Evolutionary conservation across 768 basidiomycete species (phyloP).

Genomic region (Termitomyces sp.): DNA sequence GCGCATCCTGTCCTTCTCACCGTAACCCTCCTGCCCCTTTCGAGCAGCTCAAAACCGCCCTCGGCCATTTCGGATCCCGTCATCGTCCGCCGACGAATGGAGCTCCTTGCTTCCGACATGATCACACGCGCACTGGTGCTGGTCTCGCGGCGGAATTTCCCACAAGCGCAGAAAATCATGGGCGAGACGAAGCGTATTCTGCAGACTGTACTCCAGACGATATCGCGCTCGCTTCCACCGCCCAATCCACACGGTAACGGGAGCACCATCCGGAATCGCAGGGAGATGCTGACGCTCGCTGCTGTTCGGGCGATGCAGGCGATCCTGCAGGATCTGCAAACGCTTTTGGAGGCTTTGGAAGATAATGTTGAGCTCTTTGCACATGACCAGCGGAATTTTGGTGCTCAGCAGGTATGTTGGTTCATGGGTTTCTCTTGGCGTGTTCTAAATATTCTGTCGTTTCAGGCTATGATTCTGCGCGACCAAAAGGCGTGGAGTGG

Average conservation of each 20-base stretch:
- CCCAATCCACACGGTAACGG: slow-evolving; percentile 35
- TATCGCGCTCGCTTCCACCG: slow-evolving; percentile 66
- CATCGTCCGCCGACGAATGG: slow-evolving; percentile 93
- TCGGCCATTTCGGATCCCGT: slow-evolving; percentile 68
- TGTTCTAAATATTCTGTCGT: neutral
- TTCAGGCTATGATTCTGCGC: slow-evolving; percentile 89
- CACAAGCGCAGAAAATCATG: slow-evolving; percentile 87
- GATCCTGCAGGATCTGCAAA: slow-evolving; percentile 82
- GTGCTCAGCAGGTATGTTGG: slow-evolving; percentile 83
- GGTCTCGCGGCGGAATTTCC: slow-evolving; percentile 85
- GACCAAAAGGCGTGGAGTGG: slow-evolving; percentile 96
- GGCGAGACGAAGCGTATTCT: slow-evolving; percentile 89
- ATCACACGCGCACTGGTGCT: slow-evolving; percentile 91
- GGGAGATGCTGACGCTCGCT: slow-evolving; percentile 66
- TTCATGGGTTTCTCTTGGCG: neutral
- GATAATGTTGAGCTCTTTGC: slow-evolving; percentile 91
- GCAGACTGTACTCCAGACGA: slow-evolving; percentile 82
- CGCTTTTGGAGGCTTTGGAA: slow-evolving; percentile 81
- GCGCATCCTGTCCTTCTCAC: slow-evolving; percentile 94
- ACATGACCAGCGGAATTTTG: slow-evolving; percentile 90
- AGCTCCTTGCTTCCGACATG: slow-evolving; percentile 95
- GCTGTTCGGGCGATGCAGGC: slow-evolving; percentile 80
- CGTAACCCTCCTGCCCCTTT: slow-evolving; percentile 76
- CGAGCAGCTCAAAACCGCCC: slow-evolving; percentile 32
- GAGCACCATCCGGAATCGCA: slow-evolving; percentile 61